Evolutionary conservation across 352 stramenopile species (phyloP).

Genomic region (Phytophthora megakarya): DNA sequence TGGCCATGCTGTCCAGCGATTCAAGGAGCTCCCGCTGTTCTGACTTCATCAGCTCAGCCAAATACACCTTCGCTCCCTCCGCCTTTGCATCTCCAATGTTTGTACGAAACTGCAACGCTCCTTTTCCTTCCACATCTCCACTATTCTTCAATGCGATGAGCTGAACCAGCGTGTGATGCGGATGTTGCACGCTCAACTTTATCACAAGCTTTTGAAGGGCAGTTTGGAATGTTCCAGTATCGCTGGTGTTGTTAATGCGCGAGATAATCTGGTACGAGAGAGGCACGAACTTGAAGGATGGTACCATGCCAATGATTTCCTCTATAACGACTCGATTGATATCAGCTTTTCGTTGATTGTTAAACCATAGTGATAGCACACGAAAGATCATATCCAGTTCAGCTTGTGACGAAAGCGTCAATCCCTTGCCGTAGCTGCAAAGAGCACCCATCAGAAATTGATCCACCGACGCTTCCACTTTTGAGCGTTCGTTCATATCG

Average conservation of each 20-base stretch:
- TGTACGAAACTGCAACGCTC: constrained; percentile 70
- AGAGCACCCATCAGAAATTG: constrained; percentile 90
- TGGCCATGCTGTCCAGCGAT: constrained; percentile 74
- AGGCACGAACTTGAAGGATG: constrained; percentile 96
- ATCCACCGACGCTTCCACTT: constrained; percentile 85
- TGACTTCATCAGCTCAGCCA: constrained; percentile 63
- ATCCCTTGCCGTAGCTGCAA: constrained; percentile 79
- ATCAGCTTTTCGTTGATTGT: constrained; percentile 73
- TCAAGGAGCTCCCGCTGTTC: constrained; percentile 65
- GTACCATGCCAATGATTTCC: constrained; percentile 79
- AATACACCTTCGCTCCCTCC: constrained; percentile 60
- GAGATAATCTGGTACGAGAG: constrained; percentile 98
- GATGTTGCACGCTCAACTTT: constrained; percentile 94
- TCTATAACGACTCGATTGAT: constrained; percentile 89
- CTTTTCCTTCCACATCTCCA: constrained; percentile 85
- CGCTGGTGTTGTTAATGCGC: constrained; percentile 75
- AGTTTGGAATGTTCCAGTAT: constrained; percentile 72
- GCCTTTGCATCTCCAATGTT: constrained; percentile 86
- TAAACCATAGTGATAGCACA: constrained; percentile 95
- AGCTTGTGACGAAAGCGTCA: constrained; percentile 55
- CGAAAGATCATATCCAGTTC: constrained; percentile 93
- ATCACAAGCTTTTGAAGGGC: constrained; percentile 90
- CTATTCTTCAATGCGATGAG: constrained; percentile 96
- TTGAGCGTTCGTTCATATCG: constrained; percentile 86
- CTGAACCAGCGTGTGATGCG: constrained; percentile 96